Evolutionary conservation across 805 yeast genomes (phyloP).

Genomic region (Suhomyces faveliae): DNA sequence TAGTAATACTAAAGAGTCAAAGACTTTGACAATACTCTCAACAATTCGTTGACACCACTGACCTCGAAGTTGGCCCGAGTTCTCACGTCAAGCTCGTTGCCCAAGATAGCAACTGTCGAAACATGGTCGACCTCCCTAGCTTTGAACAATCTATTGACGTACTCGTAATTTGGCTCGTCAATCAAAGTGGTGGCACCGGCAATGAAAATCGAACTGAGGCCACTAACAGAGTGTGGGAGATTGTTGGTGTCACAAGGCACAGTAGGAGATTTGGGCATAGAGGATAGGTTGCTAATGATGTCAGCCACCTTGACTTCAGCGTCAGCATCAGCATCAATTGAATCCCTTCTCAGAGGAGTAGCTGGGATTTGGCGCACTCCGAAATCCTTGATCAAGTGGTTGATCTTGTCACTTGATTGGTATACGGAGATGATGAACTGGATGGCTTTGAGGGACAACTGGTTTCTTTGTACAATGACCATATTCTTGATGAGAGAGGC

Average conservation of each 20-base stretch:
- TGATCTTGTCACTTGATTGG: constrained; percentile 17
- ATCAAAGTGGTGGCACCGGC: constrained; percentile 67
- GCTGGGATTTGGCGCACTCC: constrained; percentile 22
- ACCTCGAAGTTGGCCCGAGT: constrained; percentile 64
- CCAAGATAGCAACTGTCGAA: constrained; percentile 54
- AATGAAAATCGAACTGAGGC: constrained; percentile 37
- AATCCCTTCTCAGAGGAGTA: constrained; percentile 12
- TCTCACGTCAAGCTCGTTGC: constrained; percentile 43
- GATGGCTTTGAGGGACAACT: constrained; percentile 56
- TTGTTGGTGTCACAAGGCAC: neutral
- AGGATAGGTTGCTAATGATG: too few species aligned
- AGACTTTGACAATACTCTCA: constrained; percentile 44
- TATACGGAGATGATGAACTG: constrained; percentile 47
- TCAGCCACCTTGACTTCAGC: too few species aligned
- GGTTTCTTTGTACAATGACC: constrained; percentile 68
- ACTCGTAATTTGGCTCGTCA: constrained; percentile 67
- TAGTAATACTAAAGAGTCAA: neutral
- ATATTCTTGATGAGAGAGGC: constrained; percentile 71
- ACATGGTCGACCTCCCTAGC: constrained; percentile 42
- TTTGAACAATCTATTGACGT: constrained; percentile 44
- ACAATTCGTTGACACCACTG: constrained; percentile 67
- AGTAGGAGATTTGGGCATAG: neutral
- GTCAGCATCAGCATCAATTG: neutral
- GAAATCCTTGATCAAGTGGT: constrained; percentile 23
- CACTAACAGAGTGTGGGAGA: neutral